Evolutionary conservation across 2,329 filamentous ascomycete species (phyloP).

Genomic region (Incumbomyces delicatus): DNA sequence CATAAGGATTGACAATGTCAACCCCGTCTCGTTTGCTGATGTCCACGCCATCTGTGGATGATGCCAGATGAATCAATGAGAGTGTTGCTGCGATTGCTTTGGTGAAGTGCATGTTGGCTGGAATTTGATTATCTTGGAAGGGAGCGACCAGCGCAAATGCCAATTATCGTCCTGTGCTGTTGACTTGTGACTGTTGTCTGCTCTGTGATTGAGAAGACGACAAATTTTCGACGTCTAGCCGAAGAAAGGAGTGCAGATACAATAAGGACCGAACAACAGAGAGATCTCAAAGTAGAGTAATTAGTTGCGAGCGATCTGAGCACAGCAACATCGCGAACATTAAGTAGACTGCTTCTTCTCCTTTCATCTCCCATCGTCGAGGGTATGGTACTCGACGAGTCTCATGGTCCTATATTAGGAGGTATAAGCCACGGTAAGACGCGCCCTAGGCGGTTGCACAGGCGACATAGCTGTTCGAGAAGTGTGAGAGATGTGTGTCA

Average conservation of each 20-base stretch:
- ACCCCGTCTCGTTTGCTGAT: not conserved
- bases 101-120: constrained; percentile 1
- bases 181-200: not conserved
- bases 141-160: constrained; percentile 7
- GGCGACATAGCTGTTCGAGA: not conserved
- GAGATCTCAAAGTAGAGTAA: not conserved
- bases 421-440: not conserved
- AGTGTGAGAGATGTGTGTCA: not conserved
- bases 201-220: not conserved
- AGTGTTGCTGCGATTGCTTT: constrained; percentile 1
- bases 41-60: not conserved
- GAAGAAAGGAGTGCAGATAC: constrained; percentile 1
- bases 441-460: not conserved
- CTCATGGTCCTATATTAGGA: not conserved
- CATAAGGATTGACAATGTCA: not conserved
- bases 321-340: not conserved
- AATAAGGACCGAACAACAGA: not conserved
- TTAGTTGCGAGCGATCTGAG: not conserved
- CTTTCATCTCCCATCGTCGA: not conserved
- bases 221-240: not conserved
- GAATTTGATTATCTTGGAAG: not conserved
- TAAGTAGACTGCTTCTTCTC: not conserved
- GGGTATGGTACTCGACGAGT: not conserved
- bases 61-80: not conserved
- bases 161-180: not conserved